Evolutionary conservation across 257 asterid genomes (phyloP), one percentile per base, ranked within the genome.

Genomic region (Penstemon eatonii): DNA sequence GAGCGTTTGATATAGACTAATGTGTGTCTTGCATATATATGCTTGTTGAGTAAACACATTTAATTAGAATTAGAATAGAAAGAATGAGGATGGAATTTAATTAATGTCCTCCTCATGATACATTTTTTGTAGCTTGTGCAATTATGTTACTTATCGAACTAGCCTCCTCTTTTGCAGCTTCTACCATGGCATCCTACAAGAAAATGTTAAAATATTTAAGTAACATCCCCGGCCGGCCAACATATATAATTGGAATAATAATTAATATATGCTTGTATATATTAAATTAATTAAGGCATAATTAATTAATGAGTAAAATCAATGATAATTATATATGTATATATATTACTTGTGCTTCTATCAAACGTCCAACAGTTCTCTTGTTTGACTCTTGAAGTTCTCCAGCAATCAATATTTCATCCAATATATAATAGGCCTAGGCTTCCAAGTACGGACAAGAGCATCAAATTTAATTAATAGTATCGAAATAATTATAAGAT

Each of bases 341-440:
- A 15, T 15, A 15, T 15, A 33, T 4, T 63, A 66, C 71, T 42
- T 66, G 71, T 41, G 53, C 63, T 39, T 40, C 63, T 19, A 66
- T 39, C 71, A 66, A 19, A 11, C 63, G 71, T 40, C 43, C 63
- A 18, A 66, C 44, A 7, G 63, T 66, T 53, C 19, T 66, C 62
- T 66, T 66, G 62, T 66, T 66, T 18, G 71, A 53, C 36, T 66
- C 71, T 55, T 66, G 71, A 42, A 66, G 63, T 41, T 66, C 71
- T 25, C 71, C 63, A 3, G 71, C 71, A 15, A 66, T 54, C 58
- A 66, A 8, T 40, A 66, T 40, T 42, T 66, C 71, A 66, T 66
- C 63, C 61, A 52, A 42, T n/a, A 66, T 66, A 37, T 52, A 66
- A 53, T 66, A 66, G 33, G 63, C 71, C 71, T 66, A 25, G 33